Percentiles rank a stretch among this genome's conserved stretches.
These are phyloP conservation scores for Xylariomycetidae sp. DNA, from an alignment of 2,329 filamentous ascomycete species.

Conservation along the genomic window DNA sequence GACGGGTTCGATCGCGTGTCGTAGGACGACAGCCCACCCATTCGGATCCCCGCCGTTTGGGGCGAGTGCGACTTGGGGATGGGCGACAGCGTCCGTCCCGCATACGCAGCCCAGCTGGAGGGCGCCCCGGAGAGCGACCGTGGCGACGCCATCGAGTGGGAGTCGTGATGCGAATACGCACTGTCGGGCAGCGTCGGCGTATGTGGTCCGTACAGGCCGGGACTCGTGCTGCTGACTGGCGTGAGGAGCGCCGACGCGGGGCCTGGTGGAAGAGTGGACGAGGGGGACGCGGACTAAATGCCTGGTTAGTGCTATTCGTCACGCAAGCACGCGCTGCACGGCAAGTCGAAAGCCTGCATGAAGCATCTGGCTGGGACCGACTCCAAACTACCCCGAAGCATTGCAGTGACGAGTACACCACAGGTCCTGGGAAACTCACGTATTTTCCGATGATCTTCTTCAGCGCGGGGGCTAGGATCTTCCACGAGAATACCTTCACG, in stretches of 20 bases:
- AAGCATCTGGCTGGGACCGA: too few relatives aligned
- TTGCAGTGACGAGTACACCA: too few relatives aligned
- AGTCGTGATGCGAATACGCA: conserved; percentile 34
- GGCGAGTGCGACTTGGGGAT: conserved; percentile 32
- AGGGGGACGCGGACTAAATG: conserved; percentile 24
- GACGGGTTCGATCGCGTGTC: conserved; percentile 30
- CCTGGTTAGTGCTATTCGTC: conserved; percentile 2
- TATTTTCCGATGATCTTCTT: conserved; percentile 99
- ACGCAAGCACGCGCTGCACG: too few relatives aligned
- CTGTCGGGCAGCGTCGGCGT: conserved; percentile 33
- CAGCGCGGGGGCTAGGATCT: conserved; percentile 74
- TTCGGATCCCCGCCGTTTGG: conserved; percentile 26
- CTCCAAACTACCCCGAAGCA: too few relatives aligned
- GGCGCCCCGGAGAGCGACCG: conserved; percentile 44
- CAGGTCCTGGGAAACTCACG: conserved; percentile 28
- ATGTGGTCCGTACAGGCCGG: conserved; percentile 29
- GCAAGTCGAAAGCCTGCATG: too few relatives aligned
- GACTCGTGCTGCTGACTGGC: conserved; percentile 27
- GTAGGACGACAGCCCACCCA: conserved; percentile 33
- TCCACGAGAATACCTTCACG: conserved; percentile 98
- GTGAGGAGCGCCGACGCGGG: conserved; percentile 23
- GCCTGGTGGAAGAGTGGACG: conserved; percentile 19
- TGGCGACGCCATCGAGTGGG: conserved; percentile 47
- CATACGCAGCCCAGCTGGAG: conserved; percentile 43
- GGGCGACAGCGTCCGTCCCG: conserved; percentile 39